Percentiles rank a stretch among this genome's conserved stretches.
Conservation (phyloP, 108 stramenopile species). For the Cylindrotheca fusiformis region DNA sequence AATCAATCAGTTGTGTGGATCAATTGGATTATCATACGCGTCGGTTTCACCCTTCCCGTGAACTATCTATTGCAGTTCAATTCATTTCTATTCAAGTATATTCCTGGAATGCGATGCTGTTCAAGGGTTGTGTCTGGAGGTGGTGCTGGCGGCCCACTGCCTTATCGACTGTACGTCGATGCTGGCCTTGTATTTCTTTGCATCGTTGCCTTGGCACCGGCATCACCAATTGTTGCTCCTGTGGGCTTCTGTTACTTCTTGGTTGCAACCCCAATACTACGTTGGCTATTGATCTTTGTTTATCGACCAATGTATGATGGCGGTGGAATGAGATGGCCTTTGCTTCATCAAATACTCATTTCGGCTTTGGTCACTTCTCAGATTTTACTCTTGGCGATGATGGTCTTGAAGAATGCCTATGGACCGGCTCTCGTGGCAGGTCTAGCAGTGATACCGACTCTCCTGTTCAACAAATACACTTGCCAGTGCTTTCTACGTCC, state of each 20-base stretch:
- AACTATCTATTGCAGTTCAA: conserved; percentile 78
- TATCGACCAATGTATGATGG: conserved; percentile 63
- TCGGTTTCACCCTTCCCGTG: conserved; percentile 50
- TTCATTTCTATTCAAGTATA: conserved; percentile 52
- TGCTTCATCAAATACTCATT: conserved; percentile 70
- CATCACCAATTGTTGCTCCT: conserved; percentile 72
- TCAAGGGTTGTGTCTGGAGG: conserved; percentile 22
- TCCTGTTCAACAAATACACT: conserved; percentile 40
- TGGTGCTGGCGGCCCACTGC: conserved; percentile 67
- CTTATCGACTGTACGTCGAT: conserved; percentile 83
- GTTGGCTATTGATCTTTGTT: conserved; percentile 67
- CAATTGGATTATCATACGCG: conserved; percentile 82
- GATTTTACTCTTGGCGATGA: conserved; percentile 39
- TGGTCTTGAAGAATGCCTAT: conserved; percentile 57
- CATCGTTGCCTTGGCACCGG: conserved; percentile 64
- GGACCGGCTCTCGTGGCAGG: conserved; percentile 67
- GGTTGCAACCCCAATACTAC: conserved; percentile 55
- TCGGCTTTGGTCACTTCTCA: conserved; percentile 37
- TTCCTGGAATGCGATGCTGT: conserved; percentile 18
- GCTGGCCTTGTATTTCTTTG: conserved; percentile 79
- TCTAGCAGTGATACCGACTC: conserved; percentile 56
- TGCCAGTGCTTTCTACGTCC: conserved; percentile 52
- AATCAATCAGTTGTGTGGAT: conserved; percentile 9
- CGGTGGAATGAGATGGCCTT: conserved; percentile 65
- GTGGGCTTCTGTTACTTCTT: conserved; percentile 63